Evolutionary conservation across 164 flowering plant species (phyloP).

Genomic region (Chimonanthus praecox): DNA sequence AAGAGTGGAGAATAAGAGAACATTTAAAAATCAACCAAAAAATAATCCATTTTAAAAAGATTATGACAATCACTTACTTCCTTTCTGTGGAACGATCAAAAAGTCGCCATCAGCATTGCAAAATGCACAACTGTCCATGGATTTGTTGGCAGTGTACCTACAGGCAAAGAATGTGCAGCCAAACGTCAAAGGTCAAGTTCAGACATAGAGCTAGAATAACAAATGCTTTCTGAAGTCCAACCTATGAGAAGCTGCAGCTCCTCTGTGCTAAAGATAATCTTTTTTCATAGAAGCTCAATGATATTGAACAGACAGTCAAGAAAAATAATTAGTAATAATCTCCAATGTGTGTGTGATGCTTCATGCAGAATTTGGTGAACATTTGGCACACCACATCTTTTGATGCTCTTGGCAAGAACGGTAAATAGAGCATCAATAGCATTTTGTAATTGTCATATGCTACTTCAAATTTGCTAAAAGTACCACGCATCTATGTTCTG

Average conservation of each 20-base stretch:
- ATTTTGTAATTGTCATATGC: not conserved
- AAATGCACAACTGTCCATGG: conserved; percentile 83
- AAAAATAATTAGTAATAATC: not conserved
- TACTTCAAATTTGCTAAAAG: not conserved
- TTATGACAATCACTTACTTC: conserved; percentile 56
- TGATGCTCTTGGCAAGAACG: not conserved
- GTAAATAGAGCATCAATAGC: not conserved
- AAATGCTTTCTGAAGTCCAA: not conserved
- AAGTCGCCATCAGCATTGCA: conserved; percentile 99
- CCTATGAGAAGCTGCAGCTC: not conserved
- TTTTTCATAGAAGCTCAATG: no score
- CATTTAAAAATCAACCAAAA: not conserved
- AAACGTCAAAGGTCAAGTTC: not conserved
- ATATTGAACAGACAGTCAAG: not conserved
- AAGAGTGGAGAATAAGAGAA: not conserved
- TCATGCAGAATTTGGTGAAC: not conserved
- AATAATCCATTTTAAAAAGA: conserved; percentile 2
- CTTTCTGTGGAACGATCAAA: conserved; percentile 85
- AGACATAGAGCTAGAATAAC: no score
- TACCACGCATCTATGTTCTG: not conserved
- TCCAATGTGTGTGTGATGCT: not conserved
- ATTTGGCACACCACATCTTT: not conserved
- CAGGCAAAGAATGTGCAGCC: conserved; percentile 11
- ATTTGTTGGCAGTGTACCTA: conserved; percentile 91
- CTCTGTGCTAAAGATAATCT: not conserved